Percentiles rank a stretch among this genome's conserved stretches.
Evolutionary conservation across 192 early-diverging fungal species (phyloP).

Genomic region (Phycomyces nitens): DNA sequence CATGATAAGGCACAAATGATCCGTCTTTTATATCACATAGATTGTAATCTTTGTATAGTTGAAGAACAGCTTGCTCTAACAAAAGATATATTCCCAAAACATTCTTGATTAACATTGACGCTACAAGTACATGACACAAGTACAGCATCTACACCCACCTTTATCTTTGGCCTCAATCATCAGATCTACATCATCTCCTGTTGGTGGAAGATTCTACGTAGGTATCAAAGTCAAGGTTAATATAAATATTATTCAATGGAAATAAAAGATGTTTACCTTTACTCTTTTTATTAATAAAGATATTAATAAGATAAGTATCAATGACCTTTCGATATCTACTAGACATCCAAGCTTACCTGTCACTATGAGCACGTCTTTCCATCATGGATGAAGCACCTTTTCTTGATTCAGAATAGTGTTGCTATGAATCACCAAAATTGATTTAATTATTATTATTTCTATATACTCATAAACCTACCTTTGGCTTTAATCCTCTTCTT

Average conservation of each 20-base stretch:
- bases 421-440: slow-evolving; percentile 11
- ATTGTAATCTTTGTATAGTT: slow-evolving; percentile 36
- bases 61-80: slow-evolving; percentile 49
- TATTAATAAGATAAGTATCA: not conserved
- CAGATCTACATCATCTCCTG: slow-evolving; percentile 40
- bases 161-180: slow-evolving; percentile 61
- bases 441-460: too few relatives aligned
- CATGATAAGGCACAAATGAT: slow-evolving; percentile 2
- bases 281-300: not conserved
- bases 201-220: slow-evolving; percentile 40
- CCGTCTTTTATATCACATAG: slow-evolving; percentile 25
- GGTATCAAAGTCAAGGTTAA: not conserved
- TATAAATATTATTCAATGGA: too few relatives aligned
- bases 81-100: not conserved
- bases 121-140: not conserved
- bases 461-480: too few relatives aligned
- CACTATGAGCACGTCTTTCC: slow-evolving; percentile 43
- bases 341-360: slow-evolving; percentile 23
- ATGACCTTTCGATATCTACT: too few relatives aligned
- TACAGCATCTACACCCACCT: slow-evolving; percentile 8
- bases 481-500: slow-evolving; percentile 39
- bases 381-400: slow-evolving; percentile 34
- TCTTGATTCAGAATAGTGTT: slow-evolving; percentile 45
- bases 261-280: not conserved
- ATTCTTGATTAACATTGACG: not conserved